These are phyloP conservation scores for Aspergillus baeticus DNA, from an alignment of 495 filamentous ascomycete species.

Conservation along the genomic window DNA sequence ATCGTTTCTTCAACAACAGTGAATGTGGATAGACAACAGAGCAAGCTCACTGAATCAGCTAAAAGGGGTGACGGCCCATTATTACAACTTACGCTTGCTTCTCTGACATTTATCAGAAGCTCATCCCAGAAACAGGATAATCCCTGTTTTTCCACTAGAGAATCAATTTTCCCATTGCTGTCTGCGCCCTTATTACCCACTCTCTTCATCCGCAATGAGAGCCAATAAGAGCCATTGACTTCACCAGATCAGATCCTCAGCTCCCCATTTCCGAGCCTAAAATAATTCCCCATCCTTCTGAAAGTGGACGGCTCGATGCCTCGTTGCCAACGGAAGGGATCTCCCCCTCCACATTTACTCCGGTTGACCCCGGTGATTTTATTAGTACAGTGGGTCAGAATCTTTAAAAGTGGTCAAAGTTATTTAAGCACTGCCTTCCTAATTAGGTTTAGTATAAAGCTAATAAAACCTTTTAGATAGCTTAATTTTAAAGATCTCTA, in stretches of 20 bases:
- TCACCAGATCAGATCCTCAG: slow-evolving; percentile 1
- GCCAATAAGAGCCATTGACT: neutral
- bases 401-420: too few species aligned
- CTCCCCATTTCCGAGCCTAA: neutral
- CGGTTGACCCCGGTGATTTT: too few species aligned
- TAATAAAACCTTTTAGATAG: too few species aligned
- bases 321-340: neutral
- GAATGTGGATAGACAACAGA: too few species aligned
- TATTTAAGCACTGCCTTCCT: too few species aligned
- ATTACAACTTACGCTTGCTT: slow-evolving; percentile 6
- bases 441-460: too few species aligned
- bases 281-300: neutral
- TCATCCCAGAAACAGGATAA: neutral
- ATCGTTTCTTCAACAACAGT: too few species aligned
- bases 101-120: slow-evolving; percentile 3
- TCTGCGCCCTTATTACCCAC: neutral
- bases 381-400: too few species aligned
- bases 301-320: neutral
- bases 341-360: neutral
- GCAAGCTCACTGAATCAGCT: too few species aligned
- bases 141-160: neutral
- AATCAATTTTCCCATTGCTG: slow-evolving; percentile 1
- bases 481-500: too few species aligned
- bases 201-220: neutral
- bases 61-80: slow-evolving; percentile 2